Percentiles rank a stretch among this genome's conserved stretches.
Evolutionary conservation across 768 basidiomycete genomes (phyloP).

Genomic region (Rhodotorula graminis): DNA sequence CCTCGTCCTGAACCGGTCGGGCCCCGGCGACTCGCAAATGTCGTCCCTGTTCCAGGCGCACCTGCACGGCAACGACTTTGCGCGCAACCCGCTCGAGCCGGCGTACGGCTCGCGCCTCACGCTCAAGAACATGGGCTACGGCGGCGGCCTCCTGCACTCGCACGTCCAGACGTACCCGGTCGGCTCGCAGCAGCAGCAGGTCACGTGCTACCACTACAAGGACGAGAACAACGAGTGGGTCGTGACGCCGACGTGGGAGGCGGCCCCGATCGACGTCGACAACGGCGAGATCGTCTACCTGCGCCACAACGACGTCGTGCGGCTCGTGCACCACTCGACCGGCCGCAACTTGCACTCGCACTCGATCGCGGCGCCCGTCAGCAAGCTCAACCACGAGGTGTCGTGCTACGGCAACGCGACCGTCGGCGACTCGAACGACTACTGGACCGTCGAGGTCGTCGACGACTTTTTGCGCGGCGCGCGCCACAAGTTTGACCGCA

Average conservation of each 20-base stretch:
- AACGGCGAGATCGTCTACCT: conserved; percentile 66
- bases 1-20: conserved; percentile 83
- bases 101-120: conserved; percentile 86
- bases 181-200: conserved; percentile 89
- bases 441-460: conserved; percentile 90
- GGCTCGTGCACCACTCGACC: conserved; percentile 75
- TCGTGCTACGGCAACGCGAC: conserved; percentile 89
- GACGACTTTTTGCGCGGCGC: conserved; percentile 68
- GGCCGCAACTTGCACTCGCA: conserved; percentile 91
- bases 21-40: conserved; percentile 98
- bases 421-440: conserved; percentile 78
- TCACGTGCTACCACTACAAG: conserved; percentile 99
- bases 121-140: conserved; percentile 95
- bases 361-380: conserved; percentile 74
- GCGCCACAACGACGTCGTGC: conserved; percentile 68
- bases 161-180: conserved; percentile 92
- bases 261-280: conserved; percentile 58
- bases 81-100: conserved; percentile 82
- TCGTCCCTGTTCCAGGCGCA: conserved; percentile 97
- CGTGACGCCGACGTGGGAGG: conserved; percentile 75
- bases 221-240: conserved; percentile 94
- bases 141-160: conserved; percentile 92
- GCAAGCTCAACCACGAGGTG: conserved; percentile 85
- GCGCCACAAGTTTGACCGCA: conserved; percentile 58
- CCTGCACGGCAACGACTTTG: conserved; percentile 86